A percentile compares a stretch with the other conserved stretches of the same genome.
Conservation (phyloP, 352 stramenopile genomes). For the Globisporangium barbulae region DNA sequence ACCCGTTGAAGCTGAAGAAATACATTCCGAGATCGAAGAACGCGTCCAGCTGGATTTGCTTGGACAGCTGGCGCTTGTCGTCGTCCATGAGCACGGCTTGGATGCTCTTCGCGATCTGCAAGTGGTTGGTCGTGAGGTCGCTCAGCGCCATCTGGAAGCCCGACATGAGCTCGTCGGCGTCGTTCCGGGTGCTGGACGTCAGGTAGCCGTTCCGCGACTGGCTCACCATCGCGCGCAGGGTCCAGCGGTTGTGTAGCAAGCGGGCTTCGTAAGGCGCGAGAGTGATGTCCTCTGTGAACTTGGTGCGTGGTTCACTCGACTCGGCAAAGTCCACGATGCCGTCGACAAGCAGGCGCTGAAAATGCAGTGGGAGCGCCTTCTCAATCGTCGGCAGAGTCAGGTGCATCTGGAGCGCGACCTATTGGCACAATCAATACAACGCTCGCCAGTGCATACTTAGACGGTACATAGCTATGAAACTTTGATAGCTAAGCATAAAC, state of each 20-base stretch:
- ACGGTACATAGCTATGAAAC: background rate
- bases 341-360: slow-evolving; percentile 78
- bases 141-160: slow-evolving; percentile 69
- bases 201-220: slow-evolving; percentile 71
- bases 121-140: slow-evolving; percentile 52
- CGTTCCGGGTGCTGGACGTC: slow-evolving; percentile 58
- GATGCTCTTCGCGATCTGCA: slow-evolving; percentile 64
- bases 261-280: slow-evolving; percentile 47
- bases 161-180: slow-evolving; percentile 59
- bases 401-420: slow-evolving; percentile 68
- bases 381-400: slow-evolving; percentile 58
- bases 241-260: slow-evolving; percentile 75
- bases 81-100: slow-evolving; percentile 48
- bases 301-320: slow-evolving; percentile 27
- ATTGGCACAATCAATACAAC: background rate
- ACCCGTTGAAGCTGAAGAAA: slow-evolving; percentile 76
- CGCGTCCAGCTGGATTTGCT: slow-evolving; percentile 51
- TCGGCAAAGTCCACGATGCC: slow-evolving; percentile 77
- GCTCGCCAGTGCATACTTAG: background rate
- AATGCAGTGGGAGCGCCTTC: slow-evolving; percentile 58
- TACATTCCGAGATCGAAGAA: slow-evolving; percentile 69
- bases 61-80: slow-evolving; percentile 32
- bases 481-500: background rate
- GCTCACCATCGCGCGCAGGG: slow-evolving; percentile 61
- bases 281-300: slow-evolving; percentile 31